These are phyloP conservation scores for Gastrolobium bilobum DNA, from an alignment of 306 rosid genomes.

Conservation along the genomic window DNA sequence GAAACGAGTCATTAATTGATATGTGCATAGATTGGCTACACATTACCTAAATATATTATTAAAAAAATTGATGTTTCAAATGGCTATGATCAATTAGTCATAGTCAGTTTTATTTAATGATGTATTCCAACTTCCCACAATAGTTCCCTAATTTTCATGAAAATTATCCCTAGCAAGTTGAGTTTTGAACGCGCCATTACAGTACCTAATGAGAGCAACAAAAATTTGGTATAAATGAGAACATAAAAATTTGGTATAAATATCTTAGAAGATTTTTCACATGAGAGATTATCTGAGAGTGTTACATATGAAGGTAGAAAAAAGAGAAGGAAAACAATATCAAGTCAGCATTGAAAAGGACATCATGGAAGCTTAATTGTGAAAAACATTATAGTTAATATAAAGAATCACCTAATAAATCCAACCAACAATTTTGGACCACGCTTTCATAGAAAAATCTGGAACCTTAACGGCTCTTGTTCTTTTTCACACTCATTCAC, in stretches of 20 bases:
- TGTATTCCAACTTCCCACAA: background rate
- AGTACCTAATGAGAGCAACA: background rate
- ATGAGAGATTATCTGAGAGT: background rate
- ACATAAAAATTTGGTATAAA: constrained; percentile 31
- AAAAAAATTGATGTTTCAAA: background rate
- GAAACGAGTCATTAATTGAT: too few species aligned
- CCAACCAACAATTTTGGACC: constrained; percentile 70
- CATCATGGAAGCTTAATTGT: constrained; percentile 32
- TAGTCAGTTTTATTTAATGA: constrained; percentile 5
- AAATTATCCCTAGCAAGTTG: constrained; percentile 21
- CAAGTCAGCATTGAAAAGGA: constrained; percentile 47
- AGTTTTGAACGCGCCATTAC: background rate
- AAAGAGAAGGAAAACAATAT: constrained; percentile 41
- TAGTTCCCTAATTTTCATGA: constrained; percentile 27
- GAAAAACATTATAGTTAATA: constrained; percentile 30
- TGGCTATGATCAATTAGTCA: background rate
- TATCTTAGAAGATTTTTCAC: constrained; percentile 45
- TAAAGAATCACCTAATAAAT: constrained; percentile 29
- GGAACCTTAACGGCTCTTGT: constrained; percentile 51
- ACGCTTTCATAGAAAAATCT: constrained; percentile 71
- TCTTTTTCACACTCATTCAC: constrained; percentile 35
- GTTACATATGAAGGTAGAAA: constrained; percentile 23
- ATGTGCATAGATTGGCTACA: background rate
- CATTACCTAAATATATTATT: background rate
- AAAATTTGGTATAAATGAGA: constrained; percentile 30